Conservation (phyloP, 2,329 filamentous ascomycete genomes). For the Aspergillus luchuensis region DNA sequence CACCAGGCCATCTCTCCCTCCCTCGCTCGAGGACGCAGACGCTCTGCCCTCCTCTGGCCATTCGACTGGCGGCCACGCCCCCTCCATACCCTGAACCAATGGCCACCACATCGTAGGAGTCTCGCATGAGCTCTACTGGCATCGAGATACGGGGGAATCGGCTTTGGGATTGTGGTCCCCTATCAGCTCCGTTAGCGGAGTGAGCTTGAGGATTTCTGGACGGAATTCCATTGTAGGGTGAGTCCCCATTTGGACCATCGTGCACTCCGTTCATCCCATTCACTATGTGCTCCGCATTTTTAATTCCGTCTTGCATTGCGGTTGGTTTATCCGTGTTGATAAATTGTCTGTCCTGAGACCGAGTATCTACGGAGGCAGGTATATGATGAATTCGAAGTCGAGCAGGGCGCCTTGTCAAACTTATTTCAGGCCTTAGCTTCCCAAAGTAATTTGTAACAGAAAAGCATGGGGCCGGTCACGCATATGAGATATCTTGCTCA, state of each 20-base stretch:
- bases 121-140: not conserved
- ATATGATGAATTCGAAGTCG: not conserved
- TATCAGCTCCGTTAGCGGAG: not conserved
- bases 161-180: not conserved
- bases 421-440: not conserved
- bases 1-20: constrained; percentile 60
- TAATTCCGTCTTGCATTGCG: not conserved
- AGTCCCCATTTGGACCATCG: not conserved
- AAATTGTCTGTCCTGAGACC: not conserved
- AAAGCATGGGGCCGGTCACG: not conserved
- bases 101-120: constrained; percentile 64
- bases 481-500: not conserved
- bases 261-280: not conserved
- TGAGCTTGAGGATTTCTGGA: not conserved
- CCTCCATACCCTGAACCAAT: constrained; percentile 71
- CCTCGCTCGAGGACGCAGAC: constrained; percentile 68
- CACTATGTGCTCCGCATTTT: not conserved
- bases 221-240: not conserved
- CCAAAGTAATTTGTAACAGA: not conserved
- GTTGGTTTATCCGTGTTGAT: not conserved
- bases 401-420: not conserved
- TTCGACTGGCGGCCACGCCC: constrained; percentile 65
- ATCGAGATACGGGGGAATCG: constrained; percentile 5
- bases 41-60: constrained; percentile 61
- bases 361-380: not conserved